These are phyloP conservation scores for Aspergillus sp. DNA, from an alignment of 2,329 filamentous ascomycete genomes.

Conservation along the genomic window DNA sequence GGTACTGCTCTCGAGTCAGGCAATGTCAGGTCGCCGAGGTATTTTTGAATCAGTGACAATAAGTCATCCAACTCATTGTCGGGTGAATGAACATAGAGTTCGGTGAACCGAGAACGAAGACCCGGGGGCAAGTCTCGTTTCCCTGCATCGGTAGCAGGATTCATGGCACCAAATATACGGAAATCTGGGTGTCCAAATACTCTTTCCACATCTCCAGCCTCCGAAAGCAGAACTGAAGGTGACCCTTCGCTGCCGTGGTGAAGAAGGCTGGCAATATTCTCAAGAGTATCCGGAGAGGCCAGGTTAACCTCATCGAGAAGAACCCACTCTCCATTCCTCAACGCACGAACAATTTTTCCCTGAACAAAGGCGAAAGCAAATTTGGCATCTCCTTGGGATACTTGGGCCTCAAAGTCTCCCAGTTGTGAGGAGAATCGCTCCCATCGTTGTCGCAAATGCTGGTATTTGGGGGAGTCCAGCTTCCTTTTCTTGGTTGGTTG, in stretches of 20 bases:
- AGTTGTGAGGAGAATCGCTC: slow-evolving; percentile 70
- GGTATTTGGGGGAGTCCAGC: slow-evolving; percentile 49
- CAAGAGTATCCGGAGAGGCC: slow-evolving; percentile 87
- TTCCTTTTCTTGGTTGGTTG: slow-evolving; percentile 70
- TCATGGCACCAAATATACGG: slow-evolving; percentile 97
- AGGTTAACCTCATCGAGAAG: slow-evolving; percentile 96
- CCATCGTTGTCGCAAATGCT: slow-evolving; percentile 67
- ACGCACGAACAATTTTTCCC: slow-evolving; percentile 93
- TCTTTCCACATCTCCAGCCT: slow-evolving; percentile 88
- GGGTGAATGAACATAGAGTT: slow-evolving; percentile 88
- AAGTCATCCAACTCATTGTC: slow-evolving; percentile 84
- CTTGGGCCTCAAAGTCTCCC: slow-evolving; percentile 72
- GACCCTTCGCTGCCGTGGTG: slow-evolving; percentile 64
- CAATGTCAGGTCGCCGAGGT: slow-evolving; percentile 67
- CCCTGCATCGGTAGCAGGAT: slow-evolving; percentile 93
- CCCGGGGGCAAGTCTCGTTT: slow-evolving; percentile 90
- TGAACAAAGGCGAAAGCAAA: slow-evolving; percentile 97
- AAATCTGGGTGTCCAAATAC: slow-evolving; percentile 89
- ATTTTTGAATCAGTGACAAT: slow-evolving; percentile 80
- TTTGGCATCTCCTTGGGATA: slow-evolving; percentile 64
- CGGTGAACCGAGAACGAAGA: slow-evolving; percentile 86
- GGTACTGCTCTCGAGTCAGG: slow-evolving; percentile 69
- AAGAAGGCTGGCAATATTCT: slow-evolving; percentile 86
- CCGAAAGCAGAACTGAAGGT: slow-evolving; percentile 83
- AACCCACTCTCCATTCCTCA: slow-evolving; percentile 94